phyloP scores from a whole-genome alignment of 441 rosid genomes.

The Populus hybrid region DNA sequence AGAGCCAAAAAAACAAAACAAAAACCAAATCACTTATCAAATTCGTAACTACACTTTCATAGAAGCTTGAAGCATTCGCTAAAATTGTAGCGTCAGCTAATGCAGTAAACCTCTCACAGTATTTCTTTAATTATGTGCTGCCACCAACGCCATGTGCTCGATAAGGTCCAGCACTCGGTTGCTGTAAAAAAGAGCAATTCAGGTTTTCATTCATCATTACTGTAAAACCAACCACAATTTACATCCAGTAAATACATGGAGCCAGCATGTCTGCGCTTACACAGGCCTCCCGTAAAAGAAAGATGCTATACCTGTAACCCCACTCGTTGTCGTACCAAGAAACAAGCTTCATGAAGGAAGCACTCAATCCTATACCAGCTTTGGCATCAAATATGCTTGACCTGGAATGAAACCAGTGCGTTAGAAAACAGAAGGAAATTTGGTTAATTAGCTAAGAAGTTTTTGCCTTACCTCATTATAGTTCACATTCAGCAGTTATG shows the following conservation, averaged over 20 bases:
- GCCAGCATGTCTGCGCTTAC: too few relatives aligned
- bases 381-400: constrained; percentile 98
- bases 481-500: neutral
- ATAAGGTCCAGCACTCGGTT: constrained; percentile 96
- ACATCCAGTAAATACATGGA: neutral
- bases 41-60: constrained; percentile 12
- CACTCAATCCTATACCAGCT: constrained; percentile 88
- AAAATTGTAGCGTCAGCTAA: constrained; percentile 10
- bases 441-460: neutral
- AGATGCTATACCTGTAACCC: constrained; percentile 85
- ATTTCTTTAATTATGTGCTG: constrained; percentile 42
- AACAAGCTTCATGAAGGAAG: constrained; percentile 82
- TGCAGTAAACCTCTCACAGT: constrained; percentile 1
- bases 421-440: neutral
- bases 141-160: constrained; percentile 93
- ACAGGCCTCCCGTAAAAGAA: neutral
- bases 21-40: constrained; percentile 12
- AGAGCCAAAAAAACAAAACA: neutral
- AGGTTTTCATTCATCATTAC: neutral
- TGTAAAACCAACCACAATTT: neutral
- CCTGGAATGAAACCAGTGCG: constrained; percentile 35
- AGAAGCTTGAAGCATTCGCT: neutral
- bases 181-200: constrained; percentile 41
- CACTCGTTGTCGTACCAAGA: constrained; percentile 98
- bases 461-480: neutral